Evolutionary conservation across 2,329 filamentous ascomycete species (phyloP).

Genomic region (Cladorrhinum sp.): DNA sequence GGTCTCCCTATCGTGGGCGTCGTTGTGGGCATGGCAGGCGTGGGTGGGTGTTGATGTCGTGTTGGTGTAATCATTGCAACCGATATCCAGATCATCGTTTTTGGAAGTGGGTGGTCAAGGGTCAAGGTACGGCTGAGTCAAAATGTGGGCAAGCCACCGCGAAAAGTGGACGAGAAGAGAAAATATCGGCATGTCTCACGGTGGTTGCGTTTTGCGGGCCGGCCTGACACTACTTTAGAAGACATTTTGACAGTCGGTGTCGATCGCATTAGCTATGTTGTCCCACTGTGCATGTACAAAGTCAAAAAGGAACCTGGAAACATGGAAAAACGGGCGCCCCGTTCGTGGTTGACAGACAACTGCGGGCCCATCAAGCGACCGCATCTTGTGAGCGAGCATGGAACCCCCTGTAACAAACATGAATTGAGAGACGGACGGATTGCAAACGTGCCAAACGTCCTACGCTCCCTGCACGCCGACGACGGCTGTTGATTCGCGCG

Average conservation of each 20-base stretch:
- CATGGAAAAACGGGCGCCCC: background rate
- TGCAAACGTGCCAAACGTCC: slow-evolving; percentile 17
- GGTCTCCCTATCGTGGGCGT: slow-evolving; percentile 5
- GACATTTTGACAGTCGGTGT: background rate
- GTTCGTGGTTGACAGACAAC: background rate
- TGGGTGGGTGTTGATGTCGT: background rate
- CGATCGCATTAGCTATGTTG: slow-evolving; percentile 3
- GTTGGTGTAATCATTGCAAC: slow-evolving; percentile 1
- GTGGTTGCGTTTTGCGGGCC: slow-evolving; percentile 6
- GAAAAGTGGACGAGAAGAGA: background rate
- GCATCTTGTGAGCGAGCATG: slow-evolving; percentile 14
- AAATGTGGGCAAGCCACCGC: background rate
- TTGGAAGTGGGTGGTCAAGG: no score
- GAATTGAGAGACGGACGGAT: background rate
- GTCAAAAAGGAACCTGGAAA: no score
- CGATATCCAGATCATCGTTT: slow-evolving; percentile 5
- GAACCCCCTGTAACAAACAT: slow-evolving; percentile 10
- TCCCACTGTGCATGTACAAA: slow-evolving; percentile 1
- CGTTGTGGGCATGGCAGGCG: background rate
- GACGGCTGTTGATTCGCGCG: slow-evolving; percentile 3
- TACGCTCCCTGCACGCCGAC: background rate
- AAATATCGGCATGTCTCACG: slow-evolving; percentile 3
- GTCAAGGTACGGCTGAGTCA: slow-evolving; percentile 6
- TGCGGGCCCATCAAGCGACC: slow-evolving; percentile 22
- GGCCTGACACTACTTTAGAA: slow-evolving; percentile 6